phyloP scores from a whole-genome alignment of 139 green algal genomes.

The Monoraphidium neglectum region DNA sequence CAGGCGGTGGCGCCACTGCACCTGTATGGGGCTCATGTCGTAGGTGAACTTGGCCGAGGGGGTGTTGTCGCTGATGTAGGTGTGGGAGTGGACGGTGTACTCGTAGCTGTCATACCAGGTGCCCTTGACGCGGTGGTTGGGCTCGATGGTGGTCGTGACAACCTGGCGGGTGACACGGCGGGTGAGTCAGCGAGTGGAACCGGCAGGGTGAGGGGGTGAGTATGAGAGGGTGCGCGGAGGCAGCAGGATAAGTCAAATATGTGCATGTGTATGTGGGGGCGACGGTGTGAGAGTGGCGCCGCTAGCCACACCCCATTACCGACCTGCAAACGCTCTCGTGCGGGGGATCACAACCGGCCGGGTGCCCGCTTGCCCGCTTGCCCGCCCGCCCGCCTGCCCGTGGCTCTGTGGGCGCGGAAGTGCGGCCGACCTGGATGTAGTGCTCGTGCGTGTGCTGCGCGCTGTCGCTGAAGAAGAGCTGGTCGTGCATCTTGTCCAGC shows the following conservation, averaged over 20 bases:
- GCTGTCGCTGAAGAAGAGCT: constrained; percentile 67
- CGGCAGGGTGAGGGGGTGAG: not conserved
- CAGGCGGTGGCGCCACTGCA: not conserved
- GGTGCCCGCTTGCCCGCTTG: not conserved
- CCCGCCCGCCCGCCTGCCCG: too few species aligned
- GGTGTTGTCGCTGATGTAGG: constrained; percentile 70
- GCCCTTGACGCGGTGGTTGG: constrained; percentile 26
- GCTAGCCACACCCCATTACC: too few species aligned
- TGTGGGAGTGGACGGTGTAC: constrained; percentile 88
- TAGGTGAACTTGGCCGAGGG: constrained; percentile 81
- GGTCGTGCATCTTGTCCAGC: constrained; percentile 82
- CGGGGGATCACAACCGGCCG: not conserved
- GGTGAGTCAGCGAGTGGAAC: not conserved
- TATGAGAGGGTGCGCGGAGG: not conserved
- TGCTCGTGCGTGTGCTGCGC: constrained; percentile 85
- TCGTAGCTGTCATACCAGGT: constrained; percentile 84
- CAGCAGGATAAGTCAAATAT: too few species aligned
- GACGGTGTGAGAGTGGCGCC: too few species aligned
- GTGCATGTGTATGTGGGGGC: too few species aligned
- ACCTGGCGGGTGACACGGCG: constrained; percentile 49
- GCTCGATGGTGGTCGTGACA: constrained; percentile 82
- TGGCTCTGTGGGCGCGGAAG: not conserved
- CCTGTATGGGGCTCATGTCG: constrained; percentile 77
- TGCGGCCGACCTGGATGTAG: constrained; percentile 75
- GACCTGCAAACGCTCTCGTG: too few species aligned